Evolutionary conservation across 331 rosid genomes (phyloP), one percentile per base, ranked within the genome.

Genomic region (Malus hybrid): DNA sequence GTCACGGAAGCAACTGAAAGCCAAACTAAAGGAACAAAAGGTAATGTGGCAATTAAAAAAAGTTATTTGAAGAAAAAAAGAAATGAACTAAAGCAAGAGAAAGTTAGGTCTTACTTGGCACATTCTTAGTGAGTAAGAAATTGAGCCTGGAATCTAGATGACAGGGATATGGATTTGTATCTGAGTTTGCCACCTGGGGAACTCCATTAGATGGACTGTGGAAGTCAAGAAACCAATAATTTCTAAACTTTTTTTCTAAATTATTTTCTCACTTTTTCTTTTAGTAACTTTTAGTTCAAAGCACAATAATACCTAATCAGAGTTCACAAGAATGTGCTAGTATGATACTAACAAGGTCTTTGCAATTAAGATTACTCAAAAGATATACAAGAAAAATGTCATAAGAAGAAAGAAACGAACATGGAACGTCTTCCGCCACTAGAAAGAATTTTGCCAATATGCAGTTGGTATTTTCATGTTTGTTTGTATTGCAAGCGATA

Each of bases 71-170:
- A 20, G 29, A n/a, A 66, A 1, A 34, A 55, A 39, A 39, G 14
- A 8, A 59, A 65, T 8, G 5, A 14, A 28, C 11, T 19, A 75
- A 70, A 67, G 59, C 39, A 73, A 56, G 78, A 50, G 79, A 65
- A 42, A 72, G 39, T 32, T 54, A 18, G 20, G 31, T 75, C 70
- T 39, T 75, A 80, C 83, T 75, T 77, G 82, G 79, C 81, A 77
- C 82, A 84, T 76, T 82, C 93, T 90, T 88, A 84, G 67, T 14
- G 71, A 80, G 73, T 75, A 90, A 90, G 96, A 70, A 83, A 85
- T 39, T 73, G 77, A 73, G 78, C 72, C 34, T 14, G 73, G 79
- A 81, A 79, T 78, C 68, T 19, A 33, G 67, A 46, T 16, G 76
- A 76, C 71, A 19, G 27, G 57, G 85, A 77, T 69, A 34, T 12